Evolutionary conservation across 2,329 filamentous ascomycete species (phyloP), one percentile per base, ranked within the genome.

Genomic region (Verticillium klebahnii): DNA sequence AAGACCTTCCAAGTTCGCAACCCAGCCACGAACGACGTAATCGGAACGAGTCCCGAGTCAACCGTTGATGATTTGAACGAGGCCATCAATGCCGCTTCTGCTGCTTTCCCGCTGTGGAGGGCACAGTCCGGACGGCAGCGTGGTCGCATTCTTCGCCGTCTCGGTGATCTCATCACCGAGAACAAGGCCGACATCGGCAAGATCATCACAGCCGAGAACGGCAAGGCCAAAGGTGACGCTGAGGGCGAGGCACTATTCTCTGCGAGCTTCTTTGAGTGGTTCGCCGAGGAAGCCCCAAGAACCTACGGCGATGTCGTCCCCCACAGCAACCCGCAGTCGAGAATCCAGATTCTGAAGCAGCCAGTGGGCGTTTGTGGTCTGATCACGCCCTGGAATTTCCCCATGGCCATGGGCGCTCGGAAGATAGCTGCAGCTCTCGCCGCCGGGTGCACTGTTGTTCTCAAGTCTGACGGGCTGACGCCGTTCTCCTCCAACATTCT

Each of bases 381-480:
- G 6, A 63, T 56, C 39, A 61, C 91, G 15, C 92, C 92, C 61
- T 95, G 91, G 92, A 96, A 96, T 77, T 96, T 95, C 70, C 89
- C 89, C 11, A 85, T 88, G 3, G 88, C 88, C 57, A 91, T 92
- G 89, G 85, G 91, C 65, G 89, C 87, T 4, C 78, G 87, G 64
- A 90, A 90, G 74, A 81, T 87, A 57, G 87, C 84, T 1, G 86
- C 91, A 2, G 91, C 90, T 9, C 82, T 98, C 60, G 94, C 94
- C 23, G 93, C 93, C n/a, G 94, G 94, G 62, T 97, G 93, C 78
- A 96, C 93, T 0, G 90, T 96, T 1, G 93, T 98, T 1, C 88
- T 88, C 69, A 98, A 98, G 76, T 89, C 92, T 17, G 93, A 94
- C 1, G 89, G 89, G 55, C 93, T 98, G 80, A 97, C 94, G 0